phyloP scores from a whole-genome alignment of 176 grass and related monocot genomes.

The Hyparrhenia diplandra region DNA sequence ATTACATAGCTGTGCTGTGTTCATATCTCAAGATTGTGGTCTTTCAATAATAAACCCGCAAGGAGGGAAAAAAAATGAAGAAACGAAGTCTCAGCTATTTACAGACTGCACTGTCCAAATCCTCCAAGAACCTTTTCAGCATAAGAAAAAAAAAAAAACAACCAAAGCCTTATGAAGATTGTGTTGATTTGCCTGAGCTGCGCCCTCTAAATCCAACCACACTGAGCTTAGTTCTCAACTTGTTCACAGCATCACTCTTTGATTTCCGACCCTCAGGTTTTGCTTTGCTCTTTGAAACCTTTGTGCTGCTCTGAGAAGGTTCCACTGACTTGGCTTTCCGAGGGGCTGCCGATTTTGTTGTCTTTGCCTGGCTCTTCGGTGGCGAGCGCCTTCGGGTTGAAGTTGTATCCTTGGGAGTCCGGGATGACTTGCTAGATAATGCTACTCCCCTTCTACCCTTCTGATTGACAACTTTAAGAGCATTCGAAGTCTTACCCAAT shows the following conservation, averaged over 20 bases:
- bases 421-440: slow-evolving; percentile 36
- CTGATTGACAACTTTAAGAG: slow-evolving; percentile 33
- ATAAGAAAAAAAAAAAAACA: neutral
- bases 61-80: neutral
- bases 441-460: slow-evolving; percentile 55
- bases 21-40: neutral
- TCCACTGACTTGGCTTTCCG: slow-evolving; percentile 31
- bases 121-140: neutral
- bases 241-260: slow-evolving; percentile 29
- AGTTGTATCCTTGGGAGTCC: slow-evolving; percentile 44
- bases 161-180: slow-evolving; percentile 12
- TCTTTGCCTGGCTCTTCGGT: slow-evolving; percentile 6
- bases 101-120: slow-evolving; percentile 18
- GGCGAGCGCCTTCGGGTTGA: slow-evolving; percentile 27
- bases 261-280: slow-evolving; percentile 28
- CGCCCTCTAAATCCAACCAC: slow-evolving; percentile 95
- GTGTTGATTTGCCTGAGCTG: slow-evolving; percentile 53
- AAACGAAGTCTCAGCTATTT: slow-evolving; percentile 24
- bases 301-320: slow-evolving; percentile 18
- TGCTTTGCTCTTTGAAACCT: slow-evolving; percentile 36
- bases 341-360: neutral
- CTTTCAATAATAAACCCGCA: neutral
- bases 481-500: slow-evolving; percentile 25
- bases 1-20: neutral
- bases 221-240: slow-evolving; percentile 48